Percentiles rank a stretch among this genome's conserved stretches.
These are phyloP conservation scores for Pachyrhizus erosus DNA, from an alignment of 306 rosid species.

Conservation along the genomic window DNA sequence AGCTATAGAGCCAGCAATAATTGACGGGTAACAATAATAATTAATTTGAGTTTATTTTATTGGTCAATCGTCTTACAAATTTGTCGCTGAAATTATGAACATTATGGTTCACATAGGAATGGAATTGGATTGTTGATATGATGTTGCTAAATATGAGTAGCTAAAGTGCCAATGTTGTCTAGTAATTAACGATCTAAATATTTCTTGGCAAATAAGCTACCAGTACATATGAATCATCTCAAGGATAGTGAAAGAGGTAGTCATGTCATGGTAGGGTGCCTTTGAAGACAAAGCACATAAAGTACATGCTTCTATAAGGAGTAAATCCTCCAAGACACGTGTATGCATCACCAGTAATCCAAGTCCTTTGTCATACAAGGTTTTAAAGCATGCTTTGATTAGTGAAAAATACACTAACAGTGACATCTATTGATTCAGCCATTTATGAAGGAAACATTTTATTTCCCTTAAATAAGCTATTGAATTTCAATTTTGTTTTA, in stretches of 20 bases:
- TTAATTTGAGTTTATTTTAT: not conserved
- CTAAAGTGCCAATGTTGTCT: not conserved
- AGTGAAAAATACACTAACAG: too few species aligned
- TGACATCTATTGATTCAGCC: too few species aligned
- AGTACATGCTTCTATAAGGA: slow-evolving; percentile 28
- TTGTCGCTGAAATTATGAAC: not conserved
- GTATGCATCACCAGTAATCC: not conserved
- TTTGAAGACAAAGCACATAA: slow-evolving; percentile 43
- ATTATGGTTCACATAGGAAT: not conserved
- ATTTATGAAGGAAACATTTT: too few species aligned
- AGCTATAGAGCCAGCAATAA: not conserved
- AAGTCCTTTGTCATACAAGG: too few species aligned
- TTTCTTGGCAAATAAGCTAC: slow-evolving; percentile 37
- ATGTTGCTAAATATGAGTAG: slow-evolving; percentile 31
- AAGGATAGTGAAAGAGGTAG: slow-evolving; percentile 22
- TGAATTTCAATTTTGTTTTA: too few species aligned
- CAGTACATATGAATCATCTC: not conserved
- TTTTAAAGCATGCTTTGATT: too few species aligned
- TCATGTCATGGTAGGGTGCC: slow-evolving; percentile 50
- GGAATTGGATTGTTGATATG: slow-evolving; percentile 3
- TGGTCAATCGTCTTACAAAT: not conserved
- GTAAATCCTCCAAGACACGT: not conserved
- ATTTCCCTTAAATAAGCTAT: too few species aligned
- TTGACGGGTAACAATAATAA: not conserved
- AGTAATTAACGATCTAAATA: not conserved